phyloP scores from a whole-genome alignment of 345 rosid species.

The Punica granatum region DNA sequence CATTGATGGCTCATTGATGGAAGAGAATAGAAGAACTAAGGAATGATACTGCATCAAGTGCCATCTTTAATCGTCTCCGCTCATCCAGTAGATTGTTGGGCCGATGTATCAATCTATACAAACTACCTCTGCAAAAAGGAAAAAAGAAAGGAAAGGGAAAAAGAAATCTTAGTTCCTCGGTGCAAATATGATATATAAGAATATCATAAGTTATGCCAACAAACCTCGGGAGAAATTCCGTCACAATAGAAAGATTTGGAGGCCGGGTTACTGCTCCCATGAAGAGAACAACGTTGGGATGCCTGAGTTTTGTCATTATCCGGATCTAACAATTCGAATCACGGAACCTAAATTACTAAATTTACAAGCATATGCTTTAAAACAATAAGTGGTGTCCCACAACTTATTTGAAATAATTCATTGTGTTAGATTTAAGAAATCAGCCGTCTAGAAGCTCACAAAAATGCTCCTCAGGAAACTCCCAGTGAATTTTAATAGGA shows the following conservation, averaged over 20 bases:
- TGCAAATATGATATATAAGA: background rate
- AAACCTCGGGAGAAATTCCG: slow-evolving; percentile 91
- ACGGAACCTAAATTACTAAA: background rate
- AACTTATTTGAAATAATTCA: too few relatives aligned
- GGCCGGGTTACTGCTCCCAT: slow-evolving; percentile 97
- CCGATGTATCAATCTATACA: slow-evolving; percentile 84
- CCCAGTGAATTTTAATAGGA: background rate
- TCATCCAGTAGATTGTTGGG: slow-evolving; percentile 93
- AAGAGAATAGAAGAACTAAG: slow-evolving; percentile 8
- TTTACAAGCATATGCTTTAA: background rate
- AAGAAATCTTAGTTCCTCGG: background rate
- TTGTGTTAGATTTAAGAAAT: too few relatives aligned
- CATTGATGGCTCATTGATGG: background rate
- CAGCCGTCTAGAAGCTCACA: background rate
- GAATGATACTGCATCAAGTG: slow-evolving; percentile 79
- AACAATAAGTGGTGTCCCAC: too few relatives aligned
- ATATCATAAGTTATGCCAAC: background rate
- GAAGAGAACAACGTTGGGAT: slow-evolving; percentile 98
- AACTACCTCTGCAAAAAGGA: slow-evolving; percentile 78
- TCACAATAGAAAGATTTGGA: slow-evolving; percentile 87
- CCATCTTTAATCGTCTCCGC: slow-evolving; percentile 88
- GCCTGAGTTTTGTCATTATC: slow-evolving; percentile 78
- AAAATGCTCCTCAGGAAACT: background rate
- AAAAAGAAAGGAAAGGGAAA: background rate
- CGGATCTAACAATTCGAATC: slow-evolving; percentile 37